These are phyloP conservation scores for Sarcodon aspratus DNA, from an alignment of 768 basidiomycete genomes.

Conservation along the genomic window DNA sequence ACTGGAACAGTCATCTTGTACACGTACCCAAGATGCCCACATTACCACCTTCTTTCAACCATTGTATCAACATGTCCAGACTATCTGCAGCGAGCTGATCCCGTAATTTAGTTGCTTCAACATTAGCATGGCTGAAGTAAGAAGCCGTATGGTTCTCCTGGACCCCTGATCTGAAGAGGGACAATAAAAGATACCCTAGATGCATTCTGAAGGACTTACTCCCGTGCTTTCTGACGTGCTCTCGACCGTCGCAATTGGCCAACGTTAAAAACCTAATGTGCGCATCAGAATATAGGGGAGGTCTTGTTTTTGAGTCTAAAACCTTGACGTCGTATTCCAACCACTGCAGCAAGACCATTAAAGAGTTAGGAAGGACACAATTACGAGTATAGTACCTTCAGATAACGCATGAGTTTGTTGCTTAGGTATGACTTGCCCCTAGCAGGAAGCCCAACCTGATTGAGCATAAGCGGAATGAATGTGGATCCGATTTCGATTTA, in stretches of 20 bases:
- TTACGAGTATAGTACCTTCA: conserved; percentile 45
- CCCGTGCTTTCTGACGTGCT: conserved; percentile 68
- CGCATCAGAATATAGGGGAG: not conserved
- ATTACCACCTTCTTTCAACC: conserved; percentile 93
- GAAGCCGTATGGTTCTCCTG: conserved; percentile 85
- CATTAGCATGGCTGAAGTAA: conserved; percentile 85
- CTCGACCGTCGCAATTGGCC: conserved; percentile 86
- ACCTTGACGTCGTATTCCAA: conserved; percentile 95
- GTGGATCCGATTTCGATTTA: conserved; percentile 1
- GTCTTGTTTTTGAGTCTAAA: not conserved
- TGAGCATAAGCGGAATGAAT: no score
- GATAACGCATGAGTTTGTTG: conserved; percentile 94
- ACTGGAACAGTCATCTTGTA: not conserved
- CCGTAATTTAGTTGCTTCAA: conserved; percentile 61
- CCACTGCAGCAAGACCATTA: conserved; percentile 48
- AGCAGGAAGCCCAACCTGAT: conserved; percentile 90
- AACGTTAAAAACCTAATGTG: conserved; percentile 85
- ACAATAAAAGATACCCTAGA: not conserved
- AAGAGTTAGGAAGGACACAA: not conserved
- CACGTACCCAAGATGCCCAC: conserved; percentile 89
- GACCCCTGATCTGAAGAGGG: conserved; percentile 49
- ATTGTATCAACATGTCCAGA: conserved; percentile 87
- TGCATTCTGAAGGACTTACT: conserved; percentile 28
- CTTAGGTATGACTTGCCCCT: conserved; percentile 97
- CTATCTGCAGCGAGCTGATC: conserved; percentile 86